Conservation (phyloP, 306 rosid genomes). For the Vicia sativa region DNA sequence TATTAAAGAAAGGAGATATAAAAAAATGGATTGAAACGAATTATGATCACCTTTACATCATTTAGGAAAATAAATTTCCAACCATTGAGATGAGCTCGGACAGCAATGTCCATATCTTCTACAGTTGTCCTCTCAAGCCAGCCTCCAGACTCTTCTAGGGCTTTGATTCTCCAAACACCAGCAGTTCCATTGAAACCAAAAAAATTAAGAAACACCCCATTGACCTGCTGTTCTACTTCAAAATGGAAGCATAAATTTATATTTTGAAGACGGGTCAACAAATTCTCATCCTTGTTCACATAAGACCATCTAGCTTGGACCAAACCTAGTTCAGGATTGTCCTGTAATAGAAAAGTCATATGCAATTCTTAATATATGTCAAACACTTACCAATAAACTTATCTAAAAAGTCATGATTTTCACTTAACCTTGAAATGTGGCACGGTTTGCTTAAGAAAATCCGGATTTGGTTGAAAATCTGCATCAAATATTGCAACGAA, state of each 20-base stretch:
- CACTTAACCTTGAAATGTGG: conserved; percentile 86
- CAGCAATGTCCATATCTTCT: conserved; percentile 97
- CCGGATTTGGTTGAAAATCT: conserved; percentile 95
- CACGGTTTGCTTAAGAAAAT: conserved; percentile 81
- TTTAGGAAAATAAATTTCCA: conserved; percentile 93
- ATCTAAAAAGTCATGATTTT: conserved; percentile 19
- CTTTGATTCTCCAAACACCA: conserved; percentile 97
- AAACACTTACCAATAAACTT: conserved; percentile 24
- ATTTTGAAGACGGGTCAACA: conserved; percentile 95
- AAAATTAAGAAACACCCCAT: conserved; percentile 84
- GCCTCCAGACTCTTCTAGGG: conserved; percentile 93
- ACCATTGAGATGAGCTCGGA: conserved; percentile 94
- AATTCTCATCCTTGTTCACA: conserved; percentile 92
- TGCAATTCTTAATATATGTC: conserved; percentile 20
- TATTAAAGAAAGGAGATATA: conserved; percentile 11
- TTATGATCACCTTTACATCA: conserved; percentile 80
- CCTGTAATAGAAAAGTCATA: conserved; percentile 53
- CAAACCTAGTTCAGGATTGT: conserved; percentile 75
- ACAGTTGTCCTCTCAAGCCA: conserved; percentile 97
- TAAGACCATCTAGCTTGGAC: conserved; percentile 97
- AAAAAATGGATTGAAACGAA: conserved; percentile 4
- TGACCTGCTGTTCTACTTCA: conserved; percentile 98
- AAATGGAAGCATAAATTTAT: conserved; percentile 94
- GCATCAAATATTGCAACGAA: conserved; percentile 96
- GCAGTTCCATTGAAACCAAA: conserved; percentile 99